Evolutionary conservation across 2,329 filamentous ascomycete species (phyloP).

Genomic region (Paecilomyces fulvus): DNA sequence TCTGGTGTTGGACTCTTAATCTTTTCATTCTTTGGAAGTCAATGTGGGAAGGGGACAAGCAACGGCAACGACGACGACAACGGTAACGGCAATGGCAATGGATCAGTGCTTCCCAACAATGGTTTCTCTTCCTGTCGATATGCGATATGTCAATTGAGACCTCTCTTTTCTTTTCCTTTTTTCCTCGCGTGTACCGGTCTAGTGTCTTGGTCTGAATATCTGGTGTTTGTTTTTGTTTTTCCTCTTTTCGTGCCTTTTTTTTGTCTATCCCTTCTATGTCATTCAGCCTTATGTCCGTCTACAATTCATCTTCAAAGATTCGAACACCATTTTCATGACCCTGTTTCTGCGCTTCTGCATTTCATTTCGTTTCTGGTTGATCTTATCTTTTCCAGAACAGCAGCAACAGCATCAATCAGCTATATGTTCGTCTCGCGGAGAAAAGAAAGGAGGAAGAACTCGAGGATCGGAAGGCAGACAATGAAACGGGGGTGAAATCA

Average conservation of each 20-base stretch:
- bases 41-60: neutral
- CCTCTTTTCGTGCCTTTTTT: neutral
- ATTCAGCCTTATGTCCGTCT: neutral
- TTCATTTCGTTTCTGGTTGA: no score
- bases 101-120: neutral
- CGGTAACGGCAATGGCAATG: neutral
- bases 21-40: neutral
- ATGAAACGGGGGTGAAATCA: no score
- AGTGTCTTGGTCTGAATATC: neutral
- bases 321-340: neutral
- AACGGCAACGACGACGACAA: neutral
- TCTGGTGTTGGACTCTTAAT: neutral
- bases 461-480: no score
- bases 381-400: no score
- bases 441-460: no score
- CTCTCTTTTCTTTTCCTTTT: neutral
- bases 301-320: neutral
- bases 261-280: neutral
- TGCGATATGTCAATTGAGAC: neutral
- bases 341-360: no score
- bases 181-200: neutral
- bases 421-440: no score
- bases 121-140: neutral
- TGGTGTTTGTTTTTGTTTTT: neutral
- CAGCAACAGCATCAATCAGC: no score